A percentile compares a stretch with the other conserved stretches of the same genome.
Conservation (phyloP, 768 basidiomycete genomes). For the Mycena galopus region DNA sequence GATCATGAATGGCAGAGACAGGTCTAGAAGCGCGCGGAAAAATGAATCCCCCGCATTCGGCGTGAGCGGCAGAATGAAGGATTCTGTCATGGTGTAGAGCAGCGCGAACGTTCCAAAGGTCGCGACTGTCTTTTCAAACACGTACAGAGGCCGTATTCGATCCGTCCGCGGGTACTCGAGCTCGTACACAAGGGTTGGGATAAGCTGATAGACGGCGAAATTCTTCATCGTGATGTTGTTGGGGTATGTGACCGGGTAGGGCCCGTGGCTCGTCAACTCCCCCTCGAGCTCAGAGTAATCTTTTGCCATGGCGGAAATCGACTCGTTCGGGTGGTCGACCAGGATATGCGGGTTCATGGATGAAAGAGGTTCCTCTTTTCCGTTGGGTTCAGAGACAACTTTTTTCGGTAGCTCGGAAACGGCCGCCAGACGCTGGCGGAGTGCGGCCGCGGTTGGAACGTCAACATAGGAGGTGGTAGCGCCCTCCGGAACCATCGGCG, state of each 20-base stretch:
- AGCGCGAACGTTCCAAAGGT: conserved; percentile 97
- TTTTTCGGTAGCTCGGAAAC: conserved; percentile 48
- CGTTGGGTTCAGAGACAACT: background rate
- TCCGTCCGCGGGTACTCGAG: conserved; percentile 95
- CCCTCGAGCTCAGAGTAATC: conserved; percentile 82
- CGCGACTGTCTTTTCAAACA: conserved; percentile 86
- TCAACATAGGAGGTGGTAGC: conserved; percentile 68
- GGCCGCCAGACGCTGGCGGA: conserved; percentile 69
- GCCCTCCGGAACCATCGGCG: conserved; percentile 60
- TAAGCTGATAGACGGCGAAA: conserved; percentile 88
- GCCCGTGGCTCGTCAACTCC: conserved; percentile 83
- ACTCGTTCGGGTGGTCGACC: conserved; percentile 73
- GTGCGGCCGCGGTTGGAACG: conserved; percentile 60
- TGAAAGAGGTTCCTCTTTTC: conserved; percentile 18
- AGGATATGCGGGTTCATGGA: conserved; percentile 58
- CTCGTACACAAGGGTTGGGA: conserved; percentile 96
- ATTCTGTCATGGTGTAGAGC: conserved; percentile 94
- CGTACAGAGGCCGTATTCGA: conserved; percentile 81
- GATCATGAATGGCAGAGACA: conserved; percentile 94
- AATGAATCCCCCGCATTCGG: conserved; percentile 79
- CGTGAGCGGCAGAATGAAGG: conserved; percentile 89
- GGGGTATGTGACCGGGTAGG: conserved; percentile 80
- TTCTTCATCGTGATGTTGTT: conserved; percentile 85
- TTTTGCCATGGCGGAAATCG: conserved; percentile 77
- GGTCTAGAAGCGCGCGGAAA: conserved; percentile 81